Evolutionary conservation across 2,329 filamentous ascomycete genomes (phyloP).

Genomic region (Fusarium agapanthi): DNA sequence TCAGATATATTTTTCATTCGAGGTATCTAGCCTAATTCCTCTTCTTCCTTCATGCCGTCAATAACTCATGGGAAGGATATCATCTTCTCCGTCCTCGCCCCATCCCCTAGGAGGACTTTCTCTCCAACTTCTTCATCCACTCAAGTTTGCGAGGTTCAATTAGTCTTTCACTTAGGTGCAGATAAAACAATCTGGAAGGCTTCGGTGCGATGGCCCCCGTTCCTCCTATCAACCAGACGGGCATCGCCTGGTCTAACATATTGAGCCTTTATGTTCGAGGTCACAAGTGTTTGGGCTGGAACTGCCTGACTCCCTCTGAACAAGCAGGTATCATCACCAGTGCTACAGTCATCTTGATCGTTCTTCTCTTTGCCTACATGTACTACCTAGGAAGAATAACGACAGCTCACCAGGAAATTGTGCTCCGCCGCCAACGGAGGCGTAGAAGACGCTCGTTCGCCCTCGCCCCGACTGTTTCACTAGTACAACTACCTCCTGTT

Average conservation of each 20-base stretch:
- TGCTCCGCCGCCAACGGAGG: slow-evolving; percentile 1
- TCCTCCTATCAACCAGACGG: not conserved
- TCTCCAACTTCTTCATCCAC: not conserved
- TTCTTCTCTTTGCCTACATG: slow-evolving; percentile 45
- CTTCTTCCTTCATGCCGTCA: not conserved
- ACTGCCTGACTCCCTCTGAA: slow-evolving; percentile 50
- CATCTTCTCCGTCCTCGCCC: not conserved
- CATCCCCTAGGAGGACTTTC: not conserved
- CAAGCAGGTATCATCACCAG: slow-evolving; percentile 53
- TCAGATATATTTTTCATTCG: not conserved
- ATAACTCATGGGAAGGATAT: not conserved
- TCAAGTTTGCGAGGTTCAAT: not conserved
- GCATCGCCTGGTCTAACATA: not conserved
- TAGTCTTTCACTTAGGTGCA: not conserved
- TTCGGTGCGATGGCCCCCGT: not conserved
- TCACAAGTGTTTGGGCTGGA: slow-evolving; percentile 47
- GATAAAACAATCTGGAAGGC: not conserved
- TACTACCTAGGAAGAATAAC: slow-evolving; percentile 47
- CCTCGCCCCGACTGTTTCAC: not conserved
- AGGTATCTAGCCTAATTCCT: not conserved
- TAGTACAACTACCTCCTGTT: slow-evolving; percentile 27
- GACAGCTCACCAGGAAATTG: slow-evolving; percentile 21
- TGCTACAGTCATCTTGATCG: slow-evolving; percentile 41
- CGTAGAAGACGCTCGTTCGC: slow-evolving; percentile 2
- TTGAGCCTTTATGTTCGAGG: not conserved